phyloP scores from a whole-genome alignment of 495 filamentous ascomycete species.

The Penicillium pulvis region DNA sequence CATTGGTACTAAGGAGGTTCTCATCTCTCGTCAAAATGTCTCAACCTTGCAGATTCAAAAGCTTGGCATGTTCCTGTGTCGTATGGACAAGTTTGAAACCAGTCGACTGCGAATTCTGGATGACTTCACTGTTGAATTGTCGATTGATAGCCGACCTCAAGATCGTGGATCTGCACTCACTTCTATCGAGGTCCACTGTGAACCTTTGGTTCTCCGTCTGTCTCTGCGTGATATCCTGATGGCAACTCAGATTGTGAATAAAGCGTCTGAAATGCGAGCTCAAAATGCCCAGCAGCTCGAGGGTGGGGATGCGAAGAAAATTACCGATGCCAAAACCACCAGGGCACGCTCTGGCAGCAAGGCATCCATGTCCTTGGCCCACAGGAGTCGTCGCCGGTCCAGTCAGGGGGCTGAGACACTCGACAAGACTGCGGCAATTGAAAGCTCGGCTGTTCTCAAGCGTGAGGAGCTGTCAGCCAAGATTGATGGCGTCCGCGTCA shows the following conservation, averaged over 20 bases:
- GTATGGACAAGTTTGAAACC: slow-evolving; percentile 95
- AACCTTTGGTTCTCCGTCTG: slow-evolving; percentile 89
- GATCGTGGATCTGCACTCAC: slow-evolving; percentile 68
- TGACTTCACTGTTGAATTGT: slow-evolving; percentile 89
- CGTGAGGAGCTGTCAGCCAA: slow-evolving; percentile 84
- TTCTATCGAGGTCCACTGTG: slow-evolving; percentile 82
- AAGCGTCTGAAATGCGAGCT: slow-evolving; percentile 82
- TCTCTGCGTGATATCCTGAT: slow-evolving; percentile 94
- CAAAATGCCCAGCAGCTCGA: slow-evolving; percentile 47
- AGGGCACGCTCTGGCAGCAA: slow-evolving; percentile 65
- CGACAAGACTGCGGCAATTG: slow-evolving; percentile 21
- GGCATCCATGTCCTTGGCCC: slow-evolving; percentile 59
- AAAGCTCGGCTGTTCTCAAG: slow-evolving; percentile 61
- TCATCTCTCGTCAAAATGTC: slow-evolving; percentile 92
- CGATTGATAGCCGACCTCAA: slow-evolving; percentile 75
- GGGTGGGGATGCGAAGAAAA: slow-evolving; percentile 59
- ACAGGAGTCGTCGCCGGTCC: slow-evolving; percentile 38
- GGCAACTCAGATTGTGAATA: slow-evolving; percentile 88
- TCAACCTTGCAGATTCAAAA: slow-evolving; percentile 88
- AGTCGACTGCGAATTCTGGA: slow-evolving; percentile 87
- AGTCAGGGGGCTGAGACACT: slow-evolving; percentile 37
- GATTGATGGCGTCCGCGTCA: slow-evolving; percentile 85
- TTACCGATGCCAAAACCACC: slow-evolving; percentile 63
- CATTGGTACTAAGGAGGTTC: slow-evolving; percentile 87
- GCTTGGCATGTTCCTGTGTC: slow-evolving; percentile 96